Evolutionary conservation across 1,284 basidiomycete genomes (phyloP), one percentile per base, ranked within the genome.

Genomic region (Ceratobasidium sp.): DNA sequence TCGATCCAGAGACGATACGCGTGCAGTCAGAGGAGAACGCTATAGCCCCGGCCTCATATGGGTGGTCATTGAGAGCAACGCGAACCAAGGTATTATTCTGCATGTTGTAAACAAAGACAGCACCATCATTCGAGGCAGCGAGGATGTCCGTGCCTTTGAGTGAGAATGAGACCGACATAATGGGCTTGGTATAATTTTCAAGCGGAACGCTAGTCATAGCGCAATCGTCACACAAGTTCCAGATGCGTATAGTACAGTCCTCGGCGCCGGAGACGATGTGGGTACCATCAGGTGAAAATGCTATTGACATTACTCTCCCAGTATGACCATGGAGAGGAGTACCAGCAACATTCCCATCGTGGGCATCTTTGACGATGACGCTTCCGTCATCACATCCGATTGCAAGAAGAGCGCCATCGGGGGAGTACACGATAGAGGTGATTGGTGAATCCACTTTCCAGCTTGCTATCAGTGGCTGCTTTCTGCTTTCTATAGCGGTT

Each of bases 311-410:
- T 3, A 57, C 55, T 27, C 17, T 10, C 20, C 25, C 10, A 22
- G 25, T 34, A 35, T 43, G 55, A 5, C 35, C 35, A 8, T 27
- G 20, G n/a, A 43, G 15, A 20, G 55, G 55, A 13, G n/a, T 17
- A 20, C 13, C 32, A 27, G 79, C 70, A 32, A 80, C 74, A 43
- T 77, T 74, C 34, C 80, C 80, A 25, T 77, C 80, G 50, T 77
- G 74, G n/a, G 78, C 76, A 71, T 82, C 80, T 81, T 81, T 81
- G 0, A 82, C 75, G 20, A 80, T 74, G 29, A 82, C 78, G 34
- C 80, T 75, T 20, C 78, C 78, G 72, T 82, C 81, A 13, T 81
- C 72, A 32, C 78, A 79, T 6, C 80, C 80, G 0, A 80, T 79
- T 0, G 79, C 80, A 8, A 82, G 75, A 43, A 20, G 25, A 29